Evolutionary conservation across 2,329 filamentous ascomycete species (phyloP).

Genomic region (Monilinia polystroma): DNA sequence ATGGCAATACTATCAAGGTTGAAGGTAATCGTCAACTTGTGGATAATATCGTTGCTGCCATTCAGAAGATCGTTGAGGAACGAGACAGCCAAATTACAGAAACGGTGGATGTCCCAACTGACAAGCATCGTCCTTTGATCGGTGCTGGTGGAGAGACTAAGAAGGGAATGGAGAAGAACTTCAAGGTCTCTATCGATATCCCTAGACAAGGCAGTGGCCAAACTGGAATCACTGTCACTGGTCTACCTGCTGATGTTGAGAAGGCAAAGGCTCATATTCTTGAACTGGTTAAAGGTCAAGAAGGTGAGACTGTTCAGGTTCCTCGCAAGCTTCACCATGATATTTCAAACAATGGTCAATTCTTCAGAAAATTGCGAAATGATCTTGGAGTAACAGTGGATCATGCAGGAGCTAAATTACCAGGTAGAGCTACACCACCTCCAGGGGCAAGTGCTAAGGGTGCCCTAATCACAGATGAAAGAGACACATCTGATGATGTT

Average conservation of each 20-base stretch:
- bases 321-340: conserved; percentile 80
- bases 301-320: conserved; percentile 83
- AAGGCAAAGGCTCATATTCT: conserved; percentile 85
- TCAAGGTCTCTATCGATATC: conserved; percentile 84
- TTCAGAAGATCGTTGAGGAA: conserved; percentile 78
- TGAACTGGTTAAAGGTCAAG: conserved; percentile 76
- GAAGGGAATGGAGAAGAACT: conserved; percentile 79
- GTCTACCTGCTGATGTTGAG: conserved; percentile 73
- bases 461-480: conserved; percentile 92
- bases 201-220: conserved; percentile 83
- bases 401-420: conserved; percentile 77
- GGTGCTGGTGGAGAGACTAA: conserved; percentile 88
- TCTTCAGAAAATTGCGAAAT: conserved; percentile 87
- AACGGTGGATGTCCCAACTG: conserved; percentile 75
- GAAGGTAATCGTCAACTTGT: conserved; percentile 83
- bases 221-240: conserved; percentile 82
- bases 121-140: conserved; percentile 89
- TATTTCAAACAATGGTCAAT: conserved; percentile 83
- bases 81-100: conserved; percentile 80
- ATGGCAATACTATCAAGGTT: conserved; percentile 80
- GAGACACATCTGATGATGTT: conserved; percentile 59
- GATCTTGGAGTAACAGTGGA: conserved; percentile 89
- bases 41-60: conserved; percentile 81
- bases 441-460: conserved; percentile 62
- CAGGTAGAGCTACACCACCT: conserved; percentile 61